Conservation (phyloP, 2,329 filamentous ascomycete species). For the Huntiella moniliformis region DNA sequence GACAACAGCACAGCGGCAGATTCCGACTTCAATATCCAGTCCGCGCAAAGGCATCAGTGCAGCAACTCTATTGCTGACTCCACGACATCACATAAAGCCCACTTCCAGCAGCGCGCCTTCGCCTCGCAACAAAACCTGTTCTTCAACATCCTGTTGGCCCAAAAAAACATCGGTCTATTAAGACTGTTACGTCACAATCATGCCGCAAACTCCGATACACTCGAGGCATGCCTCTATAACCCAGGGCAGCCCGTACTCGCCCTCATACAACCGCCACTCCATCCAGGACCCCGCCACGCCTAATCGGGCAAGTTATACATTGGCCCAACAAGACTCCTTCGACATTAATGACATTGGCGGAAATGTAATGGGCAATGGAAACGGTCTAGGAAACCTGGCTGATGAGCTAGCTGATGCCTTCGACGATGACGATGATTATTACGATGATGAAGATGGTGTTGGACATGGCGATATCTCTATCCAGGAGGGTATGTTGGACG, state of each 20-base stretch:
- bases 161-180: background rate
- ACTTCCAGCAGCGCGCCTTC: background rate
- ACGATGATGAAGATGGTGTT: conserved; percentile 21
- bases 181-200: conserved; percentile 12
- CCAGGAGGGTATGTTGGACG: conserved; percentile 34
- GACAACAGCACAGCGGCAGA: too few relatives aligned
- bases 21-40: too few relatives aligned
- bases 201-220: conserved; percentile 38
- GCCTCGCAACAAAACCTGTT: background rate
- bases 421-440: conserved; percentile 42
- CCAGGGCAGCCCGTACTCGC: conserved; percentile 19
- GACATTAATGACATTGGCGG: conserved; percentile 27
- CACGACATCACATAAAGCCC: background rate
- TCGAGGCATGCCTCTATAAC: conserved; percentile 38
- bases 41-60: too few relatives aligned
- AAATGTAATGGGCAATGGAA: conserved; percentile 21
- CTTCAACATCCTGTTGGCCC: background rate
- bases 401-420: conserved; percentile 64
- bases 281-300: conserved; percentile 33
- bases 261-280: conserved; percentile 19
- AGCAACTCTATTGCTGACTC: too few relatives aligned
- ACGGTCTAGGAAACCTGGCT: conserved; percentile 57
- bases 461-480: conserved; percentile 21
- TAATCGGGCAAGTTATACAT: conserved; percentile 27
- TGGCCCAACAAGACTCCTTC: conserved; percentile 24